These are phyloP conservation scores for Pterocarpus santalinus DNA, from an alignment of 306 rosid genomes.

Conservation along the genomic window DNA sequence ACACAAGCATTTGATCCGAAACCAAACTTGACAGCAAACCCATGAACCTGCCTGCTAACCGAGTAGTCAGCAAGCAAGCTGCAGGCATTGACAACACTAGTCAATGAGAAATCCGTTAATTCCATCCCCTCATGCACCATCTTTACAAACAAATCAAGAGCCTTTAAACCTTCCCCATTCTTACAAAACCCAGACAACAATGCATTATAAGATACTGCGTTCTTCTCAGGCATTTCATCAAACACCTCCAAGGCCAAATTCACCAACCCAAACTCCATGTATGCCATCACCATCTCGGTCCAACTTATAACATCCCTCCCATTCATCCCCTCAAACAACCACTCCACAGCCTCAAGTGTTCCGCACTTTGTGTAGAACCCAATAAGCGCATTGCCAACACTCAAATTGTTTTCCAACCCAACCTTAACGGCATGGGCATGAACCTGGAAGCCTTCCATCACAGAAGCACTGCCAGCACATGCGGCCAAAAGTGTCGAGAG, in stretches of 20 bases:
- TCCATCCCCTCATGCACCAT: constrained; percentile 68
- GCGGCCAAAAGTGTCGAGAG: constrained; percentile 75
- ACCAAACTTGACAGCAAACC: constrained; percentile 73
- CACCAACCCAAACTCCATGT: constrained; percentile 71
- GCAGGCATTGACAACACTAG: constrained; percentile 69
- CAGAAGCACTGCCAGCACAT: constrained; percentile 50
- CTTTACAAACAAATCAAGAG: constrained; percentile 60
- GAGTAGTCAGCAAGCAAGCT: constrained; percentile 63
- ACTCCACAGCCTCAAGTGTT: constrained; percentile 53
- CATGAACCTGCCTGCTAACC: constrained; percentile 77
- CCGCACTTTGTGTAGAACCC: constrained; percentile 69
- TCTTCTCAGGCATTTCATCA: constrained; percentile 73
- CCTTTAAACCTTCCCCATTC: constrained; percentile 68
- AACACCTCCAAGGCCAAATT: constrained; percentile 69
- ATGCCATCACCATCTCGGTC: constrained; percentile 73
- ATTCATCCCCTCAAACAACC: constrained; percentile 69
- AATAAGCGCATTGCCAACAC: constrained; percentile 79
- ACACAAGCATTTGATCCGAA: constrained; percentile 67
- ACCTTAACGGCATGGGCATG: constrained; percentile 74
- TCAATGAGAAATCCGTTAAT: constrained; percentile 73
- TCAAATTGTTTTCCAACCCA: constrained; percentile 70
- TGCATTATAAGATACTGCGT: constrained; percentile 66
- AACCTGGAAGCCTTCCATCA: constrained; percentile 64
- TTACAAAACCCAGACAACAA: constrained; percentile 78
- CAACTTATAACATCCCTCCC: constrained; percentile 76